A percentile compares a stretch with the other conserved stretches of the same genome.
Conservation (phyloP, 1,139 yeast genomes). For the Saccharomyces hybrid region DNA sequence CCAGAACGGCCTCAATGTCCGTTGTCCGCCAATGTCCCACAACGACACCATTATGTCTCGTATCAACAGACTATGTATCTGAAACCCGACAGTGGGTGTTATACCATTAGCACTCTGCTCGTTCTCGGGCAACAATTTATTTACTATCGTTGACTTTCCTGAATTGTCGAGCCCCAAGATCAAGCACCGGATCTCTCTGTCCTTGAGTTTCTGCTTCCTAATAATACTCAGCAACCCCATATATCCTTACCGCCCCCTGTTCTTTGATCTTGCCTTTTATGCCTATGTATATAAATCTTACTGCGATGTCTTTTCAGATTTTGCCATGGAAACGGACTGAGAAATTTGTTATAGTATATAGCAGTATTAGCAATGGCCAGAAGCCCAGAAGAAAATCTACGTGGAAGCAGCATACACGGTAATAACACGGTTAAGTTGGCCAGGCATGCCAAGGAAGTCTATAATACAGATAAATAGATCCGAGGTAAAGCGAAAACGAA, state of each 20-base stretch:
- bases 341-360: background rate
- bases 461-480: constrained; percentile 12
- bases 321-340: background rate
- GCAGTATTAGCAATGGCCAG: background rate
- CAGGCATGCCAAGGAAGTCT: constrained; percentile 6
- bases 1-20: constrained; percentile 76
- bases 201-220: constrained; percentile 74
- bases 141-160: constrained; percentile 79
- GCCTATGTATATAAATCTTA: background rate
- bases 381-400: background rate
- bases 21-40: constrained; percentile 92
- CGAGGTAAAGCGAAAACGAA: constrained; percentile 10
- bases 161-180: constrained; percentile 82
- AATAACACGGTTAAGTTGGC: background rate
- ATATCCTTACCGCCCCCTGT: background rate
- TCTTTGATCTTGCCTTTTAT: background rate
- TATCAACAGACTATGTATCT: constrained; percentile 43
- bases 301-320: background rate
- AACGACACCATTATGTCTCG: constrained; percentile 35
- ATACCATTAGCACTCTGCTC: constrained; percentile 30
- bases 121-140: constrained; percentile 39
- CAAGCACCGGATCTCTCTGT: constrained; percentile 65
- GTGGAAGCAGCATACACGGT: background rate
- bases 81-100: constrained; percentile 63
- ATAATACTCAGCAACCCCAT: constrained; percentile 87